A percentile compares a stretch with the other conserved stretches of the same genome.
Evolutionary conservation across 2,329 filamentous ascomycete genomes (phyloP).

Genomic region (Nemania sp.): DNA sequence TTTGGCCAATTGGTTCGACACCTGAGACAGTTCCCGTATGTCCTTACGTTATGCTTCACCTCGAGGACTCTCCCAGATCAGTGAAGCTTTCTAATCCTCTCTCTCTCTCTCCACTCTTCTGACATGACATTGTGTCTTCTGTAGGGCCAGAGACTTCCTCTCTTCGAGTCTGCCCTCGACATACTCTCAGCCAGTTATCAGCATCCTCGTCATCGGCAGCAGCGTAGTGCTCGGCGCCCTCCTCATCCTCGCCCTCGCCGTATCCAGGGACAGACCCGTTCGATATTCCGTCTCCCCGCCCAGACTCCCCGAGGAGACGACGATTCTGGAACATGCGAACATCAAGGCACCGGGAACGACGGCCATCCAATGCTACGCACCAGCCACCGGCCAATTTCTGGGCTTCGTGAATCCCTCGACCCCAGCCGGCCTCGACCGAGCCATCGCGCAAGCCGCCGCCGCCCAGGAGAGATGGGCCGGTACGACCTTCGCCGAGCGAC

Average conservation of each 20-base stretch:
- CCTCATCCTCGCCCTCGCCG: conserved; percentile 31
- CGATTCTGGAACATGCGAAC: conserved; percentile 61
- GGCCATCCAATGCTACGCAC: conserved; percentile 82
- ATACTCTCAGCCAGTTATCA: not conserved
- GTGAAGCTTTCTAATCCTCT: not conserved
- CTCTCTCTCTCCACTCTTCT: conserved; percentile 6
- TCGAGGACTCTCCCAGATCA: no score
- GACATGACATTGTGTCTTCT: not conserved
- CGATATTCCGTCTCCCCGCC: conserved; percentile 66
- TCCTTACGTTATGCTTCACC: not conserved
- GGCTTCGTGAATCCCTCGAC: conserved; percentile 79
- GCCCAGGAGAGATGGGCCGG: conserved; percentile 79
- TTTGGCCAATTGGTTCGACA: conserved; percentile 31
- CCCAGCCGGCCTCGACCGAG: conserved; percentile 75
- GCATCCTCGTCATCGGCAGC: conserved; percentile 19
- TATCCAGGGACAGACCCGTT: conserved; percentile 48
- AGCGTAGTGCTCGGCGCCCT: conserved; percentile 31
- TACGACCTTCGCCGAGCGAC: conserved; percentile 77
- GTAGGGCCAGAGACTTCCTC: no score
- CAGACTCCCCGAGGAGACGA: conserved; percentile 61
- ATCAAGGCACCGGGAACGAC: conserved; percentile 69
- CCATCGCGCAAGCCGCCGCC: conserved; percentile 71
- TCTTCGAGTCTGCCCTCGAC: conserved; percentile 20
- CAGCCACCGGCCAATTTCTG: conserved; percentile 84
- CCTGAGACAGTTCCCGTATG: conserved; percentile 39